Evolutionary conservation across 208 protist genomes (phyloP), one percentile per base, ranked within the genome.

Genomic region (Endotrypanum monterogeii): DNA sequence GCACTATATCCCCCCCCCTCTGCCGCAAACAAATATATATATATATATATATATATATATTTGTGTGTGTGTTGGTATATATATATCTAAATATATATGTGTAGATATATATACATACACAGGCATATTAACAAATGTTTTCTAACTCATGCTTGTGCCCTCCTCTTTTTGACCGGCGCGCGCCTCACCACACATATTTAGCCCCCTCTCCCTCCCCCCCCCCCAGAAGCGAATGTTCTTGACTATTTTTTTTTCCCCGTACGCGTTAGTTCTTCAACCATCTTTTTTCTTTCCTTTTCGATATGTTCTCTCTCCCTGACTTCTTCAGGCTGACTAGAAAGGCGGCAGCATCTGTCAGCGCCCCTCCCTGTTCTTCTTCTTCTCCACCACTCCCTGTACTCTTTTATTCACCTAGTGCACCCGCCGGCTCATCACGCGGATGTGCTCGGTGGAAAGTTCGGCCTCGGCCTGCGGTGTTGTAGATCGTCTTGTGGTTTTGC

Each of bases 371-470:
- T 68, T 44, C 56, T 51, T 52, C 60, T 30, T 30, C 8, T 6
- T 66, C 7, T 32, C 51, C 55, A 25, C 60, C 51, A 54, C 30
- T 58, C 58, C 51, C 62, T 63, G n/a, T n/a, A n/a, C n/a, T n/a
- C n/a, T n/a, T n/a, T n/a, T n/a, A n/a, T n/a, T n/a, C n/a, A n/a
- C n/a, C n/a, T n/a, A n/a, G n/a, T n/a, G n/a, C 67, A 67, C 35
- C 56, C 57, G 25, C 23, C 71, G 18, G 55, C 25, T 56, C 54
- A 7, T 9, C 30, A 11, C n/a, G 44, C 44, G 8, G 44, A 14
- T 48, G 12, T 48, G 44, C 12, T 5, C 12, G 44, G 44, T 48
- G 8, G 44, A 14, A 11, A 14, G 44, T 48, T 48, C 12, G 44
- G 44, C 12, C 8, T 48, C 5, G 44, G 44, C 44, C 44, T 11